Percentiles rank a stretch among this genome's conserved stretches.
These are phyloP conservation scores for Purpureocillium takamizusanense DNA, from an alignment of 2,329 filamentous ascomycete species.

Conservation along the genomic window DNA sequence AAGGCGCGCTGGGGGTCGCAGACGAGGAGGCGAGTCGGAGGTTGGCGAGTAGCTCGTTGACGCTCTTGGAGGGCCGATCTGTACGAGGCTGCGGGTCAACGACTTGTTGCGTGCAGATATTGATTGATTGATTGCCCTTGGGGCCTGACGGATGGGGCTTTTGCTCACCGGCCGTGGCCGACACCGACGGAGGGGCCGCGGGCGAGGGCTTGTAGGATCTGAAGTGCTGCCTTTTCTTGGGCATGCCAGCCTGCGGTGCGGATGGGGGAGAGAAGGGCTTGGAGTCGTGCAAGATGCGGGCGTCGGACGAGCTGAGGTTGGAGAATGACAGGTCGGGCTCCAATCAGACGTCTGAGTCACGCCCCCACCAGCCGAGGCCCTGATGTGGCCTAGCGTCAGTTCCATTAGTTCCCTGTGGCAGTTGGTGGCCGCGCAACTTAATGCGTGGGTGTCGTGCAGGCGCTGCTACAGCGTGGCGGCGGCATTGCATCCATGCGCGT, in stretches of 20 bases:
- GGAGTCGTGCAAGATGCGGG: slow-evolving; percentile 1
- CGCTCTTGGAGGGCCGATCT: slow-evolving; percentile 29
- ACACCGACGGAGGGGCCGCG: slow-evolving; percentile 31
- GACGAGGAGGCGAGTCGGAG: slow-evolving; percentile 37
- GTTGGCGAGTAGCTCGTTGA: slow-evolving; percentile 52
- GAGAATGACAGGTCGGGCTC: no score
- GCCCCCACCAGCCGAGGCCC: no score
- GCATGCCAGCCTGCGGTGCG: slow-evolving; percentile 34
- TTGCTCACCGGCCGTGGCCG: slow-evolving; percentile 19
- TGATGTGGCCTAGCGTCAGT: no score
- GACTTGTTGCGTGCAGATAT: no score
- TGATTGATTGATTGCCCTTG: no score
- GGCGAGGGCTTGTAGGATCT: slow-evolving; percentile 51
- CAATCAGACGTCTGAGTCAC: no score
- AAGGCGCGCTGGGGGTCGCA: slow-evolving; percentile 12
- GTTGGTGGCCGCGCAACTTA: no score
- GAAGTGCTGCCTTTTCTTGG: slow-evolving; percentile 51
- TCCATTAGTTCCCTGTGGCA: no score
- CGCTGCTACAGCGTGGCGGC: no score
- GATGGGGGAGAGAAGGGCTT: background rate
- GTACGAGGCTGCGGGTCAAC: background rate
- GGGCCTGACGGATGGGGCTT: background rate
- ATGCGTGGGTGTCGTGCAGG: no score
- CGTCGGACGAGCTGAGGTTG: no score
- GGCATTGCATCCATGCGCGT: no score